These are phyloP conservation scores for Rhizoclosmatium sp. DNA, from an alignment of 192 early-diverging fungal species.

Conservation along the genomic window DNA sequence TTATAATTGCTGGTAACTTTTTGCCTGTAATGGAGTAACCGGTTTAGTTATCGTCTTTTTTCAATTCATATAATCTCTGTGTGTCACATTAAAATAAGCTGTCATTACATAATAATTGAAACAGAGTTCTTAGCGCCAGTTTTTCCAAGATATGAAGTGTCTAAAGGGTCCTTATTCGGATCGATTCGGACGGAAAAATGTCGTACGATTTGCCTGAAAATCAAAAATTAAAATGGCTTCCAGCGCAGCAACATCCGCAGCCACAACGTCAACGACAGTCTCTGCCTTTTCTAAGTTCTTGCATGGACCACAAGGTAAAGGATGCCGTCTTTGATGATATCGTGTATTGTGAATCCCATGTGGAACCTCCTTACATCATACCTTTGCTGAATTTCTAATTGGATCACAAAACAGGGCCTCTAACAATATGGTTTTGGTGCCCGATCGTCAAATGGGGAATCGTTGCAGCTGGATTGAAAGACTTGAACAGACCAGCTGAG, in stretches of 20 bases:
- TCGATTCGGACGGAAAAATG: too few relatives aligned
- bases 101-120: too few relatives aligned
- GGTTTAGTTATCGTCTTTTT: too few relatives aligned
- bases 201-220: too few relatives aligned
- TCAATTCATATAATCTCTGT: too few relatives aligned
- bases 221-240: background rate
- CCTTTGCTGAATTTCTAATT: constrained; percentile 96
- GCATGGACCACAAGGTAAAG: constrained; percentile 62
- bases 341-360: background rate
- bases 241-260: background rate
- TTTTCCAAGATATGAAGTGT: too few relatives aligned
- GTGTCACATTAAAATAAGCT: too few relatives aligned
- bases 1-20: constrained; percentile 49
- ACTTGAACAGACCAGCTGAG: constrained; percentile 87
- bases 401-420: constrained; percentile 91
- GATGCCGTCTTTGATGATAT: background rate
- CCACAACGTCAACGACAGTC: background rate
- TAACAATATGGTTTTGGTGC: constrained; percentile 44
- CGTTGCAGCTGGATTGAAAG: constrained; percentile 90
- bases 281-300: constrained; percentile 69
- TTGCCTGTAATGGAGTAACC: constrained; percentile 1
- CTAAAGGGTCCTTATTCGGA: too few relatives aligned
- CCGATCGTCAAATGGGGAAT: constrained; percentile 66
- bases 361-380: constrained; percentile 51
- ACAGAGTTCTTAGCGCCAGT: too few relatives aligned